Evolutionary conservation across 2,329 filamentous ascomycete species (phyloP).

Genomic region (Amauroascus verrucosus): DNA sequence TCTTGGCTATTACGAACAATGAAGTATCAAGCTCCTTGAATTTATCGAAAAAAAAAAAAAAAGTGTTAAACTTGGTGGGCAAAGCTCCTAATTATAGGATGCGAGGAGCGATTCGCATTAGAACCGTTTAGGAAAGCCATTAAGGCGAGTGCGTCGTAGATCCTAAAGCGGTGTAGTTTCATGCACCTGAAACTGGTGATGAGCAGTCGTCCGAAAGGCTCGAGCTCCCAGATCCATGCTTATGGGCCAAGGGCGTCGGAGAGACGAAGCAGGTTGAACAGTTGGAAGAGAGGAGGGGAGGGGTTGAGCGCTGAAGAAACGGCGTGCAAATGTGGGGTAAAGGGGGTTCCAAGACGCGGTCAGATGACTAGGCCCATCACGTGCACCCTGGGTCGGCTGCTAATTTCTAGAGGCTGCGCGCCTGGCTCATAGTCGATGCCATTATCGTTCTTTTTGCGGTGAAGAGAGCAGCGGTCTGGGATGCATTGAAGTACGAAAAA

Average conservation of each 20-base stretch:
- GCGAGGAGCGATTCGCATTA: background rate
- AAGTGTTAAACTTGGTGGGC: too few relatives aligned
- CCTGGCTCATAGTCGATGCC: background rate
- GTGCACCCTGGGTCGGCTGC: background rate
- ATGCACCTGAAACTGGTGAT: background rate
- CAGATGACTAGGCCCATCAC: background rate
- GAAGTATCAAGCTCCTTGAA: too few relatives aligned
- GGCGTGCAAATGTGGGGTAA: too few relatives aligned
- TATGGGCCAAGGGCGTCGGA: too few relatives aligned
- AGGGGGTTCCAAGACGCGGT: background rate
- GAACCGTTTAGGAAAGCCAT: background rate
- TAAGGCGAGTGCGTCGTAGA: background rate
- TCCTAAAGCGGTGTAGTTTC: background rate
- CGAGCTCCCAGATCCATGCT: too few relatives aligned
- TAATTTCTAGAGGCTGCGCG: background rate
- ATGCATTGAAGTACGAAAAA: background rate
- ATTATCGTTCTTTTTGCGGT: background rate
- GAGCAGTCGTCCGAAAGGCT: too few relatives aligned
- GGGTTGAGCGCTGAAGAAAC: too few relatives aligned
- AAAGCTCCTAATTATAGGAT: too few relatives aligned
- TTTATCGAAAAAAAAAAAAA: too few relatives aligned
- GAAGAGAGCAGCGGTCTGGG: background rate
- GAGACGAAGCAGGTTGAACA: too few relatives aligned
- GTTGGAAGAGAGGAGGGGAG: too few relatives aligned
- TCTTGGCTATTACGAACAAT: too few relatives aligned